These are phyloP conservation scores for Zarea fungicola DNA, from an alignment of 2,329 filamentous ascomycete genomes.

Conservation along the genomic window DNA sequence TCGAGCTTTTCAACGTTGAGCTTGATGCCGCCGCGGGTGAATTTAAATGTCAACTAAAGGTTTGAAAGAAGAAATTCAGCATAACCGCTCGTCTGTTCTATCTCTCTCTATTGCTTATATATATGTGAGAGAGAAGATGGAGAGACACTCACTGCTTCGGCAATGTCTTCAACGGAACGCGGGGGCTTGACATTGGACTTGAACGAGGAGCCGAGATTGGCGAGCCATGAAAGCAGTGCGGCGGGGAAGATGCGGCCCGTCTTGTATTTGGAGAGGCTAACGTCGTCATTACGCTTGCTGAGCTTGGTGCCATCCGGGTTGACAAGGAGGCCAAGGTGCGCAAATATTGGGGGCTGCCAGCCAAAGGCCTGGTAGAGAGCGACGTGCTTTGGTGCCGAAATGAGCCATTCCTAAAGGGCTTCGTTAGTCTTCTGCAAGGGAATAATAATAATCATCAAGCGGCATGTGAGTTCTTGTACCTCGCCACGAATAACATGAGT, in stretches of 20 bases:
- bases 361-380: constrained; percentile 71
- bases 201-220: constrained; percentile 52
- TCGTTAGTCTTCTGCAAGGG: constrained; percentile 24
- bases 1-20: constrained; percentile 76
- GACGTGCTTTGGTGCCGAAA: constrained; percentile 74
- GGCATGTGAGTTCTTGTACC: constrained; percentile 37
- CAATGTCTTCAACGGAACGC: constrained; percentile 60
- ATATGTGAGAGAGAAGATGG: not conserved
- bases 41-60: constrained; percentile 70
- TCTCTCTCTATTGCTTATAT: not conserved
- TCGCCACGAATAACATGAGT: constrained; percentile 91
- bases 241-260: constrained; percentile 41
- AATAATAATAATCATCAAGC: not conserved
- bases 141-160: constrained; percentile 52
- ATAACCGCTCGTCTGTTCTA: too few species aligned
- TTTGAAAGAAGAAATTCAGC: too few species aligned
- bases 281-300: constrained; percentile 70
- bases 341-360: constrained; percentile 69
- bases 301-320: constrained; percentile 67
- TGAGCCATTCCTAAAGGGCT: constrained; percentile 71
- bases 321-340: constrained; percentile 72
- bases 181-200: constrained; percentile 22
- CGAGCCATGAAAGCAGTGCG: constrained; percentile 71
- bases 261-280: constrained; percentile 48
- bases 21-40: constrained; percentile 85